Percentiles rank a stretch among this genome's conserved stretches.
phyloP scores from a whole-genome alignment of 2,329 filamentous ascomycete species.

The Ophiostoma piceae region DNA sequence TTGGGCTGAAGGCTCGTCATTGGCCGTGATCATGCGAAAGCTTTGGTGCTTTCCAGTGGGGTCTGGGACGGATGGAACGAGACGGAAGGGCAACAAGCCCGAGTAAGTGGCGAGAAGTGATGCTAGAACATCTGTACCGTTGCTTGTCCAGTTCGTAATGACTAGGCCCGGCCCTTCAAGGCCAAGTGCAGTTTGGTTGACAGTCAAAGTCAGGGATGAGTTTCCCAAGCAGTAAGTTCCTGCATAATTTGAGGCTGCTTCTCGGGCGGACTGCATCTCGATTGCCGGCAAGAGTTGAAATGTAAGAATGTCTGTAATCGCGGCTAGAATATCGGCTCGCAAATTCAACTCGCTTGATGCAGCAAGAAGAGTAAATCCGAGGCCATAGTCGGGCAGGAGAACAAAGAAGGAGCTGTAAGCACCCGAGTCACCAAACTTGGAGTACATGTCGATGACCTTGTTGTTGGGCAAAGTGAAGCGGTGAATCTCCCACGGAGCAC shows the following conservation, averaged over 20 bases:
- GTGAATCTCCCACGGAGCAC: slow-evolving; percentile 46
- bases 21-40: not conserved
- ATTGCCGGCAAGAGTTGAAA: not conserved
- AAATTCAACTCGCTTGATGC: not conserved
- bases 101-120: not conserved
- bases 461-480: slow-evolving; percentile 37
- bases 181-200: not conserved
- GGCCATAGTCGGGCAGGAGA: slow-evolving; percentile 43
- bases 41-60: not conserved
- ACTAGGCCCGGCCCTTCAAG: not conserved
- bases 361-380: slow-evolving; percentile 24
- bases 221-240: not conserved
- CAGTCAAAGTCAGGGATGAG: not conserved
- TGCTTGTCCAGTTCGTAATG: not conserved
- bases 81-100: not conserved
- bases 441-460: slow-evolving; percentile 43
- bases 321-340: not conserved
- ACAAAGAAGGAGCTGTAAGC: slow-evolving; percentile 39
- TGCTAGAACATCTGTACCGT: not conserved
- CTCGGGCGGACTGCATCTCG: not conserved
- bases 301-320: not conserved
- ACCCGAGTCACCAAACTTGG: slow-evolving; percentile 43
- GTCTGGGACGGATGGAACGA: not conserved
- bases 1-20: not conserved
- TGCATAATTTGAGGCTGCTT: not conserved